phyloP scores from a whole-genome alignment of 2,329 filamentous ascomycete species.

The Raffaelea albimanens region DNA sequence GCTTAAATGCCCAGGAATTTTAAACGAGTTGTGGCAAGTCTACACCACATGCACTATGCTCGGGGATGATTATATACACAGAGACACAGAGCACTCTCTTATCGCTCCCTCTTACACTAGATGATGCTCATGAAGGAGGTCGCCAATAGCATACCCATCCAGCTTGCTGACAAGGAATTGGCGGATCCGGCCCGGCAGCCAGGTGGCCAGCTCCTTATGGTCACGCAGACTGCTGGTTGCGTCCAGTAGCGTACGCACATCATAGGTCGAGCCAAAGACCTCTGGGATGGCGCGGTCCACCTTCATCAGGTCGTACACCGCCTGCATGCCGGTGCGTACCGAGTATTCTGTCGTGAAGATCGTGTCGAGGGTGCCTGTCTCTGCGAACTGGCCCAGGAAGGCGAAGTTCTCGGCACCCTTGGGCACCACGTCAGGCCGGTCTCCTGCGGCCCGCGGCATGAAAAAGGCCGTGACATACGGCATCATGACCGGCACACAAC shows the following conservation, averaged over 20 bases:
- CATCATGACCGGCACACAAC: constrained; percentile 28
- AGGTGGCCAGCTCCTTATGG: constrained; percentile 13
- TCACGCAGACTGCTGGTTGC: constrained; percentile 13
- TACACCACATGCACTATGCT: too few relatives aligned
- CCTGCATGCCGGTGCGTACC: constrained; percentile 24
- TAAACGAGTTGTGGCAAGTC: too few relatives aligned
- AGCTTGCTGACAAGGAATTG: constrained; percentile 8
- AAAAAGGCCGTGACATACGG: constrained; percentile 28
- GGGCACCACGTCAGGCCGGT: constrained; percentile 29
- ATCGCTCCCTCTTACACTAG: constrained; percentile 4
- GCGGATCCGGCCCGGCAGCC: constrained; percentile 13
- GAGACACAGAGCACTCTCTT: too few relatives aligned
- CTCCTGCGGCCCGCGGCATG: constrained; percentile 22
- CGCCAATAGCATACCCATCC: constrained; percentile 12
- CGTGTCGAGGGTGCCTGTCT: constrained; percentile 25
- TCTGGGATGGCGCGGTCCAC: constrained; percentile 18
- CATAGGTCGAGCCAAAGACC: constrained; percentile 20
- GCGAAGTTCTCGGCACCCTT: constrained; percentile 26
- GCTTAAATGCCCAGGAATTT: too few relatives aligned
- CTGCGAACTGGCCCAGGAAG: constrained; percentile 31
- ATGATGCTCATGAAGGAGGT: constrained; percentile 12
- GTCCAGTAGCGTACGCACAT: constrained; percentile 16
- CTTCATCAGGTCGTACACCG: constrained; percentile 20
- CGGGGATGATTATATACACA: not conserved
- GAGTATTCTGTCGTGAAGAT: constrained; percentile 30